phyloP scores from a whole-genome alignment of 257 asterid species.

The Salvia splendens region DNA sequence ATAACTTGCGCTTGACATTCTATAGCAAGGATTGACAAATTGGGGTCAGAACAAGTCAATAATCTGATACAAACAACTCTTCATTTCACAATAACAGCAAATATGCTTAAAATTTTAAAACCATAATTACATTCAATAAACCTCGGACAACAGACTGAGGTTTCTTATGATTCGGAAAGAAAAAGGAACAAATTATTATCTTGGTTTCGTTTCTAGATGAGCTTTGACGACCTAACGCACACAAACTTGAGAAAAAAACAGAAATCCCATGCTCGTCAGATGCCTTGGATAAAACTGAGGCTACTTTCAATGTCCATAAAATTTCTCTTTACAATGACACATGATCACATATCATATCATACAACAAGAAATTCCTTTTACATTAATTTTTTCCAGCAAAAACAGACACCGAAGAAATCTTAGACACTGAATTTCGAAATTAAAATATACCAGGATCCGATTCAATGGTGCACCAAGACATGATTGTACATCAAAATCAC shows the following conservation, averaged over 20 bases:
- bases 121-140: neutral
- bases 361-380: neutral
- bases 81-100: neutral
- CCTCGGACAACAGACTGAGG: neutral
- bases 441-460: conserved; percentile 89
- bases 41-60: no score
- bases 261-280: conserved; percentile 6
- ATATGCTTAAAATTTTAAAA: neutral
- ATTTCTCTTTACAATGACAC: conserved; percentile 1
- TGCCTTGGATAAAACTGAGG: neutral
- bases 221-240: neutral
- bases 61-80: neutral
- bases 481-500: conserved; percentile 43
- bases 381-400: neutral
- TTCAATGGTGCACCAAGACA: conserved; percentile 99
- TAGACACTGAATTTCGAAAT: conserved; percentile 2
- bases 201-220: neutral
- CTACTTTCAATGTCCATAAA: neutral
- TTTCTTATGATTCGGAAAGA: neutral
- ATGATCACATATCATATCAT: neutral
- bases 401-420: neutral
- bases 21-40: neutral
- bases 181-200: neutral
- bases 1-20: neutral
- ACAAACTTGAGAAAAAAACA: neutral